Percentiles rank a stretch among this genome's conserved stretches.
phyloP scores from a whole-genome alignment of 2,329 filamentous ascomycete genomes.

The Colletotrichum sp. region DNA sequence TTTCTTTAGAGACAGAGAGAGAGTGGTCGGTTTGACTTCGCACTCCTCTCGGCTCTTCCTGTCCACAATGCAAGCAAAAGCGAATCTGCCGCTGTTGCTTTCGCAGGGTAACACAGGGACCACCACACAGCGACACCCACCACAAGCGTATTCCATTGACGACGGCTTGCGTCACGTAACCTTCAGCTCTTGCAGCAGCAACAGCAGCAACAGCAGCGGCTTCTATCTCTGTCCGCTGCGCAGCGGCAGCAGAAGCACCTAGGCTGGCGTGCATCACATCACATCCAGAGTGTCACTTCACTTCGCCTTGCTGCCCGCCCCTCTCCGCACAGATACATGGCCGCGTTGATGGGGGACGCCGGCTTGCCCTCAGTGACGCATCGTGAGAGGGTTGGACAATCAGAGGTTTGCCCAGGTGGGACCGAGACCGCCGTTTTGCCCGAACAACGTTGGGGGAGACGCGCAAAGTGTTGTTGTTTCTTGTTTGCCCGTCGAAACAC shows the following conservation, averaged over 20 bases:
- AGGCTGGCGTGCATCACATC: not conserved
- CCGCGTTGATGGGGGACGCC: not conserved
- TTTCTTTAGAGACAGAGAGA: not conserved
- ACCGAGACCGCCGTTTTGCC: slow-evolving; percentile 10
- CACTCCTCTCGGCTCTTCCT: not conserved
- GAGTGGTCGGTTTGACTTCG: not conserved
- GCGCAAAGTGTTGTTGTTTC: not conserved
- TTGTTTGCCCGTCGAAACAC: not conserved
- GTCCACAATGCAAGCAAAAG: not conserved
- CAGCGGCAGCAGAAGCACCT: not conserved
- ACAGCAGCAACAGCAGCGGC: not conserved
- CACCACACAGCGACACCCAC: not conserved
- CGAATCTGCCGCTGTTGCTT: not conserved
- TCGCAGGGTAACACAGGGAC: not conserved
- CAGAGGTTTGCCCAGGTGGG: slow-evolving; percentile 10
- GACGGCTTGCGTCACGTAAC: slow-evolving; percentile 20
- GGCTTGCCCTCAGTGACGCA: not conserved
- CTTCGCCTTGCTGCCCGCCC: not conserved
- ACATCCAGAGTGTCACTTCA: not conserved
- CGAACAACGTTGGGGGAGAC: not conserved
- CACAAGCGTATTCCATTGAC: slow-evolving; percentile 16
- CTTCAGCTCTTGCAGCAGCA: not conserved
- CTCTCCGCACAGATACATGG: not conserved
- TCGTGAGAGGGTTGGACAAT: slow-evolving; percentile 14
- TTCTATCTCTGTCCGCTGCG: not conserved